Percentiles rank a stretch among this genome's conserved stretches.
phyloP scores from a whole-genome alignment of 2,329 filamentous ascomycete species.

The Fusarium sacchari region DNA sequence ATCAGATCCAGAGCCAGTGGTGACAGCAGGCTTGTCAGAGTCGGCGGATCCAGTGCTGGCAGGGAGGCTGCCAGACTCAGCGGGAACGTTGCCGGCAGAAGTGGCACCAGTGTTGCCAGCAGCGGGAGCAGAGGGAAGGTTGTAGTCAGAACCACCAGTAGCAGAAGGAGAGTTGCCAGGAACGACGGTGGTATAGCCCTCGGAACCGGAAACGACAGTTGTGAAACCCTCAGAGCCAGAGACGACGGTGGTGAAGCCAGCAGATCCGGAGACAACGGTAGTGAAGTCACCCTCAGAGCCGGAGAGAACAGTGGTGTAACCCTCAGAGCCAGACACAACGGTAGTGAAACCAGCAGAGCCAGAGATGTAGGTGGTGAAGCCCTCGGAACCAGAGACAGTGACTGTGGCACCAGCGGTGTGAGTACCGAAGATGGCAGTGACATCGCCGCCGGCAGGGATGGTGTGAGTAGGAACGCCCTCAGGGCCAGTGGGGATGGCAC shows the following conservation, averaged over 20 bases:
- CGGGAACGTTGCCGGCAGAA: not conserved
- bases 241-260: conserved; percentile 10
- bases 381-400: conserved; percentile 1
- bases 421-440: conserved; percentile 27
- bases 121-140: not conserved
- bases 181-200: not conserved
- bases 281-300: conserved; percentile 17
- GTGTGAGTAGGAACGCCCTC: conserved; percentile 9
- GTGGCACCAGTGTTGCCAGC: not conserved
- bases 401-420: conserved; percentile 1
- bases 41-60: not conserved
- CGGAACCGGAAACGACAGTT: not conserved
- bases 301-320: conserved; percentile 8
- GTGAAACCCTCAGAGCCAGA: conserved; percentile 20
- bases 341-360: conserved; percentile 8
- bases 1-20: conserved; percentile 10
- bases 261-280: conserved; percentile 7
- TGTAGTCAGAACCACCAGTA: not conserved
- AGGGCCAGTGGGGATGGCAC: conserved; percentile 1
- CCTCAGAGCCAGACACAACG: not conserved
- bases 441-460: conserved; percentile 9
- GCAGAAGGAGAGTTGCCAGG: not conserved
- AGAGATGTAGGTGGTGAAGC: conserved; percentile 4
- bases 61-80: conserved; percentile 11
- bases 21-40: not conserved